Evolutionary conservation across 768 basidiomycete genomes (phyloP).

Genomic region (Multifurca ochricompacta): DNA sequence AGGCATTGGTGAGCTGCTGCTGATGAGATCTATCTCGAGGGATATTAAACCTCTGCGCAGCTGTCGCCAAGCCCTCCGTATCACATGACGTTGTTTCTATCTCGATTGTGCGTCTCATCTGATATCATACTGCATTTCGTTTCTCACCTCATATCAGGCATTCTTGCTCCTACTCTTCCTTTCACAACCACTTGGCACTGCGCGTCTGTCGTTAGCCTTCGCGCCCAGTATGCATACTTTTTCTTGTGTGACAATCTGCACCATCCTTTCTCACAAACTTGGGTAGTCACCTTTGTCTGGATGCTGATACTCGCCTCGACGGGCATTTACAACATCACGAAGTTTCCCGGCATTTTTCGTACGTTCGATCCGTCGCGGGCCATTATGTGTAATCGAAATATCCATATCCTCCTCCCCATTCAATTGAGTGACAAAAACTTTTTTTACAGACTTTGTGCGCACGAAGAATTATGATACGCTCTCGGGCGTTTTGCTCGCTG

Average conservation of each 20-base stretch:
- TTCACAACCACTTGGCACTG: slow-evolving; percentile 53
- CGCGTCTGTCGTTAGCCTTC: slow-evolving; percentile 42
- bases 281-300: slow-evolving; percentile 48
- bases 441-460: slow-evolving; percentile 48
- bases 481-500: slow-evolving; percentile 52
- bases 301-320: slow-evolving; percentile 42
- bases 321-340: slow-evolving; percentile 51
- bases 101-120: slow-evolving; percentile 40
- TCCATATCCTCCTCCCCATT: neutral
- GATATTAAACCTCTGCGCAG: slow-evolving; percentile 19
- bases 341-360: slow-evolving; percentile 50
- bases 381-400: slow-evolving; percentile 38
- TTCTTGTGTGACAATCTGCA: neutral
- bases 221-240: slow-evolving; percentile 39
- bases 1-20: slow-evolving; percentile 36
- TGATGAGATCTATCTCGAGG: neutral
- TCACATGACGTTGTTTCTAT: slow-evolving; percentile 43
- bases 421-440: neutral
- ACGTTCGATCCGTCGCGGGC: slow-evolving; percentile 63
- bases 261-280: neutral
- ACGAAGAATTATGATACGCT: slow-evolving; percentile 54
- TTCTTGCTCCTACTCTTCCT: slow-evolving; percentile 52
- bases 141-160: slow-evolving; percentile 28
- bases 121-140: neutral
- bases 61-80: slow-evolving; percentile 47